Evolutionary conservation across 129 eudicot genomes (phyloP).

Genomic region (Erigeron canadensis): DNA sequence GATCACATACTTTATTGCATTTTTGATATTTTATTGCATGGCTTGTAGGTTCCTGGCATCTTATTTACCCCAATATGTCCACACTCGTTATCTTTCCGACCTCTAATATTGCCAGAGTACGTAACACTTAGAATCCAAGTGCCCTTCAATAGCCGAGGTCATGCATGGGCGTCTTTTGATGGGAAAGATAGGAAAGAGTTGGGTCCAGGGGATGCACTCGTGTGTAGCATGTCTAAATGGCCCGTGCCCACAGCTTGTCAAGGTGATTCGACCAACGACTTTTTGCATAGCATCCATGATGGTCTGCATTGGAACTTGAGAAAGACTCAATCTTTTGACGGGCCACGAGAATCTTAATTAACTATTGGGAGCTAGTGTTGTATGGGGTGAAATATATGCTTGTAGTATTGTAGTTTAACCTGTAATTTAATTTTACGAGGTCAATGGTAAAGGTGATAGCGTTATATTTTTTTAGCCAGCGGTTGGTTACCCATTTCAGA

Average conservation of each 20-base stretch:
- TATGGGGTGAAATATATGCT: constrained; percentile 3
- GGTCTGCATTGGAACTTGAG: constrained; percentile 97
- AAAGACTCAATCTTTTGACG: constrained; percentile 77
- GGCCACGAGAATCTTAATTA: constrained; percentile 49
- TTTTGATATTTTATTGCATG: background rate
- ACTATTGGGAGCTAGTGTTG: background rate
- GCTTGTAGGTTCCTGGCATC: constrained; percentile 84
- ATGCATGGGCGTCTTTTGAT: constrained; percentile 93
- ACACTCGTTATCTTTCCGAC: constrained; percentile 92
- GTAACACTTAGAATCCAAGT: constrained; percentile 81
- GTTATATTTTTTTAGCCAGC: background rate
- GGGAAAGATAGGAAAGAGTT: constrained; percentile 77
- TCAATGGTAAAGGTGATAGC: constrained; percentile 8
- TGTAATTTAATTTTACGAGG: background rate
- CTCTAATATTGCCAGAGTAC: constrained; percentile 86
- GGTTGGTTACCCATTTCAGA: background rate
- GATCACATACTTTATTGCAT: background rate
- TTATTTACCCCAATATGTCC: constrained; percentile 99
- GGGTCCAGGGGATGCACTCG: constrained; percentile 87
- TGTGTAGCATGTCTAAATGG: constrained; percentile 95
- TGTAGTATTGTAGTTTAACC: constrained; percentile 18
- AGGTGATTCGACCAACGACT: constrained; percentile 76
- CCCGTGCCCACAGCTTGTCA: constrained; percentile 94
- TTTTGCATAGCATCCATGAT: constrained; percentile 81
- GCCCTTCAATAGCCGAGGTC: constrained; percentile 86